phyloP scores from a whole-genome alignment of 371 early-diverging fungal genomes.

The Mortierella sp. region DNA sequence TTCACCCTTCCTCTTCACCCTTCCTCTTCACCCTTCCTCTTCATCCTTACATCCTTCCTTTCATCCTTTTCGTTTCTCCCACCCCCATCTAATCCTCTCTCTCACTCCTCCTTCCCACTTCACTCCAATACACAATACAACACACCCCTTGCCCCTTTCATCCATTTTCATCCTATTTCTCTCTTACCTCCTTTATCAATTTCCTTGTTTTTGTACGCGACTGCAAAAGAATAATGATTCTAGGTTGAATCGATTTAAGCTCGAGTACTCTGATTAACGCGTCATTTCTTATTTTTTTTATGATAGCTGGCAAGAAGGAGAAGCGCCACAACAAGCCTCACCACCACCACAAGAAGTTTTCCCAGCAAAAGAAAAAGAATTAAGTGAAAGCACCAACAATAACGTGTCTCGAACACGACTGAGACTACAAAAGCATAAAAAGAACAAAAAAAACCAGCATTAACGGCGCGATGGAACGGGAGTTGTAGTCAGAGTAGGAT shows the following conservation, averaged over 20 bases:
- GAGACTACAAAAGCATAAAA: not conserved
- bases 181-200: not conserved
- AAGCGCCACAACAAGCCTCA: conserved; percentile 11
- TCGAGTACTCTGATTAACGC: not conserved
- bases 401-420: too few species aligned
- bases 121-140: too few species aligned
- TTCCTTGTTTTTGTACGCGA: not conserved
- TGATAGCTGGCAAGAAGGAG: conserved; percentile 3
- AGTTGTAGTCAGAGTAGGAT: too few species aligned
- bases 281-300: not conserved
- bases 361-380: not conserved
- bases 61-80: not conserved
- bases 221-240: not conserved
- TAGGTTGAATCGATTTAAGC: not conserved
- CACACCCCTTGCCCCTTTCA: not conserved
- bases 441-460: not conserved
- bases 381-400: not conserved
- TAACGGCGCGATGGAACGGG: too few species aligned
- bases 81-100: not conserved
- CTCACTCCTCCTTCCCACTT: not conserved
- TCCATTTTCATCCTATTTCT: not conserved
- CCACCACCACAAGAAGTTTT: conserved; percentile 10
- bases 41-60: not conserved
- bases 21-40: not conserved
- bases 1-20: not conserved